phyloP scores from a whole-genome alignment of 305 asterid species.

The Caryopteris hybrid region DNA sequence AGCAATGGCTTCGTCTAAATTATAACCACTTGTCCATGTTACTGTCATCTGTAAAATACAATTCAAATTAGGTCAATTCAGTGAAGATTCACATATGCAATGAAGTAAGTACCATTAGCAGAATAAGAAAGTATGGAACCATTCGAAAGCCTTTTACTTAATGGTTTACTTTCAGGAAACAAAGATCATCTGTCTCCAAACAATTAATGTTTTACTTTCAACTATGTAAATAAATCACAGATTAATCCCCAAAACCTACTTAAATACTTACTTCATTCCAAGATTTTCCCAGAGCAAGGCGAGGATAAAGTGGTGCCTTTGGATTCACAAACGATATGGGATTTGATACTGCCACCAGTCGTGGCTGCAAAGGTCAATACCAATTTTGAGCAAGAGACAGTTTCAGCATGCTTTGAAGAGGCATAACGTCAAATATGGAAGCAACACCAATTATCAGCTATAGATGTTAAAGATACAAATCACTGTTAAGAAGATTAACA shows the following conservation, averaged over 20 bases:
- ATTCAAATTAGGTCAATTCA: neutral
- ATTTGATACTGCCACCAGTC: slow-evolving; percentile 67
- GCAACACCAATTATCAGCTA: slow-evolving; percentile 1
- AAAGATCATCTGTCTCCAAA: no score
- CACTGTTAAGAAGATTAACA: slow-evolving; percentile 1
- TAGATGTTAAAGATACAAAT: neutral
- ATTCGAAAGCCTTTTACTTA: neutral
- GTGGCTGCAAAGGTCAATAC: slow-evolving; percentile 59
- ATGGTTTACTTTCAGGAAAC: neutral
- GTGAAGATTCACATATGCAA: neutral
- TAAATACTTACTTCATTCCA: slow-evolving; percentile 77
- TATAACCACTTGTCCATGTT: slow-evolving; percentile 96
- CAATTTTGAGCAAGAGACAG: slow-evolving; percentile 11
- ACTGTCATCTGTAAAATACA: slow-evolving; percentile 74
- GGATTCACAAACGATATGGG: slow-evolving; percentile 71
- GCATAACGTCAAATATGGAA: neutral
- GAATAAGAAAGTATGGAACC: neutral
- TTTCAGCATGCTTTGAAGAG: neutral
- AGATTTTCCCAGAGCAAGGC: slow-evolving; percentile 86
- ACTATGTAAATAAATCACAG: neutral
- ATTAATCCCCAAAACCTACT: neutral
- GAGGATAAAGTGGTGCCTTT: slow-evolving; percentile 83
- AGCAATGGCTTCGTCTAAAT: slow-evolving; percentile 73
- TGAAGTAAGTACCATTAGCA: neutral
- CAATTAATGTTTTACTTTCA: neutral